phyloP scores from a whole-genome alignment of 371 early-diverging fungal species.

The Zychaea mexicana region DNA sequence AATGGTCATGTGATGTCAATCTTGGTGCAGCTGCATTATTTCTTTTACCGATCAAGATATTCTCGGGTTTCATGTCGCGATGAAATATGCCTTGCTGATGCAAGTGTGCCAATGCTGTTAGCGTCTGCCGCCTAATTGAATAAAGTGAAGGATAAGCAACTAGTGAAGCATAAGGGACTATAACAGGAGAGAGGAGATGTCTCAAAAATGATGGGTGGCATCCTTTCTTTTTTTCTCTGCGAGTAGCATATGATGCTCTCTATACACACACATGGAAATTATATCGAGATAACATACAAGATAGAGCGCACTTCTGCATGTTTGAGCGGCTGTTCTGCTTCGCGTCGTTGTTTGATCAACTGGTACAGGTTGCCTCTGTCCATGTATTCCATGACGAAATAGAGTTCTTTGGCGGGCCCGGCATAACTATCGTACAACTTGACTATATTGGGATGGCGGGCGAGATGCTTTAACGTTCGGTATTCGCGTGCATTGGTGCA shows the following conservation, averaged over 20 bases:
- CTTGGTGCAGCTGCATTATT: slow-evolving; percentile 14
- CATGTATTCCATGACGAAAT: slow-evolving; percentile 93
- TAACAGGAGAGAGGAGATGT: too few species aligned
- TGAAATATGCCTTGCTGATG: slow-evolving; percentile 92
- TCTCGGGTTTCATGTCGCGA: slow-evolving; percentile 94
- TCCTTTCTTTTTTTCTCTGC: too few species aligned
- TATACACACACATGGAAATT: too few species aligned
- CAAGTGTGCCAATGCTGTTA: slow-evolving; percentile 85
- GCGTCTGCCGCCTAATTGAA: slow-evolving; percentile 69
- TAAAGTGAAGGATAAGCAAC: too few species aligned
- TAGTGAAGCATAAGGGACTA: too few species aligned
- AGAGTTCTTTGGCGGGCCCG: slow-evolving; percentile 74
- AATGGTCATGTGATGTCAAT: slow-evolving; percentile 7
- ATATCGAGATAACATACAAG: slow-evolving; percentile 12
- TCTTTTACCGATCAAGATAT: slow-evolving; percentile 55
- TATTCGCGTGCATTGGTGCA: slow-evolving; percentile 74
- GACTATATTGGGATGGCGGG: slow-evolving; percentile 82
- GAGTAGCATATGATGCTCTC: too few species aligned
- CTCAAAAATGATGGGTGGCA: too few species aligned
- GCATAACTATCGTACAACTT: slow-evolving; percentile 80
- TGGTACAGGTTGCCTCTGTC: slow-evolving; percentile 91
- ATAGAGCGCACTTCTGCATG: slow-evolving; percentile 10
- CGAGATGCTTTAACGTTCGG: slow-evolving; percentile 68
- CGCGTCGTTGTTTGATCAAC: slow-evolving; percentile 71
- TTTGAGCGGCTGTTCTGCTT: slow-evolving; percentile 17